phyloP scores from a whole-genome alignment of 306 rosid species.

The Fagus crenata region DNA sequence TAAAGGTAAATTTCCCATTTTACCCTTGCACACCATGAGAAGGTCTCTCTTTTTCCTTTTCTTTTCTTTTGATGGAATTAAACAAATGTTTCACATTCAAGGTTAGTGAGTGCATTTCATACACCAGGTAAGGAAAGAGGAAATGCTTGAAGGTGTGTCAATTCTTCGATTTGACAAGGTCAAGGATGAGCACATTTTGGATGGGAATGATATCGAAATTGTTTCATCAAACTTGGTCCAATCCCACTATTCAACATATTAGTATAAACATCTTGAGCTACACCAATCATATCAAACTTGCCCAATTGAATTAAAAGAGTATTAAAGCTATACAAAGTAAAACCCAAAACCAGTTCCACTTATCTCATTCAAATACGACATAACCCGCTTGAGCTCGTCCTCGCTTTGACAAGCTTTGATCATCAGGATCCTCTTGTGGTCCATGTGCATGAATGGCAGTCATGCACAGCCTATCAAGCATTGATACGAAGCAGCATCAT shows the following conservation, averaged over 20 bases:
- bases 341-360: constrained; percentile 32
- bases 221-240: constrained; percentile 35
- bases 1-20: no score
- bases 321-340: constrained; percentile 41
- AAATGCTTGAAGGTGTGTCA: no score
- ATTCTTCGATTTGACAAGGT: no score
- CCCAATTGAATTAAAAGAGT: constrained; percentile 48
- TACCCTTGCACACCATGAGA: no score
- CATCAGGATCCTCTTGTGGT: constrained; percentile 42
- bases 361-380: constrained; percentile 31
- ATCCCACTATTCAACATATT: constrained; percentile 35
- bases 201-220: no score
- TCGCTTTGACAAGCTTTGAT: constrained; percentile 40
- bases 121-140: no score
- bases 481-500: constrained; percentile 37
- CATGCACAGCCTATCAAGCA: constrained; percentile 41
- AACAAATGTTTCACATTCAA: no score
- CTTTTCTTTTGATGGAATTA: no score
- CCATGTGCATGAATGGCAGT: constrained; percentile 31
- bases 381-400: constrained; percentile 33
- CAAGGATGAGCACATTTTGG: no score
- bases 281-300: constrained; percentile 41
- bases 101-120: no score
- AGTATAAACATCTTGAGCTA: constrained; percentile 35
- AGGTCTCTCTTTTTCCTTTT: no score